Conservation (phyloP, 495 filamentous ascomycete genomes). For the Tuber calosporum region DNA sequence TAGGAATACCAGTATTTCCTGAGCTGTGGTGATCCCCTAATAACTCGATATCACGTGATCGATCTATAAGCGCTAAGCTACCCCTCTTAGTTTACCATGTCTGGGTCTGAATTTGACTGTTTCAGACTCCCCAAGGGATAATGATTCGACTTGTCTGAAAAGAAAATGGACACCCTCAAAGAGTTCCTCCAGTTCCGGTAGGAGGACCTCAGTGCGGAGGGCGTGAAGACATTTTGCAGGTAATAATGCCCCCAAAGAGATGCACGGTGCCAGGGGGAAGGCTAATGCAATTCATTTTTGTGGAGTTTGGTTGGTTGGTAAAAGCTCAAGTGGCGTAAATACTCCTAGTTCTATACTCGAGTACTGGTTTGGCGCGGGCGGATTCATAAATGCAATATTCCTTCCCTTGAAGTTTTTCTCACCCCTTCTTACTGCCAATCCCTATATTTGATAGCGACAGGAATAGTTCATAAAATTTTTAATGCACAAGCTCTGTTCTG, state of each 20-base stretch:
- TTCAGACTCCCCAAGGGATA: no score
- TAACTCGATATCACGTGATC: no score
- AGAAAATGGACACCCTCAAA: background rate
- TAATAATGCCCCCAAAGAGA: no score
- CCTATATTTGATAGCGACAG: background rate
- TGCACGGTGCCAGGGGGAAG: background rate
- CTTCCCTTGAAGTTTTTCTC: background rate
- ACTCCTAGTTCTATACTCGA: background rate
- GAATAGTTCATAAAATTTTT: background rate
- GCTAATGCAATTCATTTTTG: background rate
- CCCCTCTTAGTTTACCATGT: no score
- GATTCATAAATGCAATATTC: background rate
- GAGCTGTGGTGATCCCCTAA: no score
- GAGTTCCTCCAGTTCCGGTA: background rate
- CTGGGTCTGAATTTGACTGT: no score
- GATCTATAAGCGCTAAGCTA: no score
- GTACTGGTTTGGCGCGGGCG: background rate
- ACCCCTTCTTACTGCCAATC: background rate
- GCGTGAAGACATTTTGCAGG: background rate
- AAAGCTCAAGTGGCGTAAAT: background rate
- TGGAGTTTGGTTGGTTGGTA: background rate
- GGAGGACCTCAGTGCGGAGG: background rate
- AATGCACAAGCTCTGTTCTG: background rate
- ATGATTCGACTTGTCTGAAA: background rate
- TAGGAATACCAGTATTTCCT: no score